Percentiles rank a stretch among this genome's conserved stretches.
Evolutionary conservation across 2,329 filamentous ascomycete genomes (phyloP).

Genomic region (Paraphoma sp.): DNA sequence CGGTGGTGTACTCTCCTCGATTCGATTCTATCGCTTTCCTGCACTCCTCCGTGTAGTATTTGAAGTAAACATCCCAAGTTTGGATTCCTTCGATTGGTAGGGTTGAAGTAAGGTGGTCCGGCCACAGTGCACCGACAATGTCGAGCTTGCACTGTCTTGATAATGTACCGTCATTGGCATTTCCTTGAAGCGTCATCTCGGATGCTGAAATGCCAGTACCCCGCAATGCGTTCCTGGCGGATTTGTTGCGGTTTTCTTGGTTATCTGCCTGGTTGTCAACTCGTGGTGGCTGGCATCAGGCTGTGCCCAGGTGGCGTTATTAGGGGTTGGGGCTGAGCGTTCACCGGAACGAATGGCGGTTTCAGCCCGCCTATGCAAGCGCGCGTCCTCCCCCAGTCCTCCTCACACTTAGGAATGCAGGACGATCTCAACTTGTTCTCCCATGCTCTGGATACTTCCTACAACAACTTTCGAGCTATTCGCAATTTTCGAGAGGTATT

Average conservation of each 20-base stretch:
- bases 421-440: neutral
- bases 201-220: neutral
- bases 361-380: neutral
- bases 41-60: conserved; percentile 5
- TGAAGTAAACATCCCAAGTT: conserved; percentile 3
- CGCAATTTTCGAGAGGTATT: neutral
- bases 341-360: neutral
- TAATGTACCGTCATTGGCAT: neutral
- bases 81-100: neutral
- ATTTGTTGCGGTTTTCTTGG: neutral
- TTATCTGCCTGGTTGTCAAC: neutral
- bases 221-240: neutral
- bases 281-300: neutral
- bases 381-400: neutral
- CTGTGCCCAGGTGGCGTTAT: neutral
- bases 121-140: neutral
- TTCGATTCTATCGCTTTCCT: neutral
- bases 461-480: neutral
- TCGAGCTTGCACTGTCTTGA: neutral
- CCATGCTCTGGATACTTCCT: neutral
- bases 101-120: neutral
- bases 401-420: neutral
- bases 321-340: neutral
- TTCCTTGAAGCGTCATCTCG: neutral
- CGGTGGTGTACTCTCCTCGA: neutral